Base-by-base conservation (phyloP, 2,329 filamentous ascomycete species). In the Colletotrichum gigasporum region DNA sequence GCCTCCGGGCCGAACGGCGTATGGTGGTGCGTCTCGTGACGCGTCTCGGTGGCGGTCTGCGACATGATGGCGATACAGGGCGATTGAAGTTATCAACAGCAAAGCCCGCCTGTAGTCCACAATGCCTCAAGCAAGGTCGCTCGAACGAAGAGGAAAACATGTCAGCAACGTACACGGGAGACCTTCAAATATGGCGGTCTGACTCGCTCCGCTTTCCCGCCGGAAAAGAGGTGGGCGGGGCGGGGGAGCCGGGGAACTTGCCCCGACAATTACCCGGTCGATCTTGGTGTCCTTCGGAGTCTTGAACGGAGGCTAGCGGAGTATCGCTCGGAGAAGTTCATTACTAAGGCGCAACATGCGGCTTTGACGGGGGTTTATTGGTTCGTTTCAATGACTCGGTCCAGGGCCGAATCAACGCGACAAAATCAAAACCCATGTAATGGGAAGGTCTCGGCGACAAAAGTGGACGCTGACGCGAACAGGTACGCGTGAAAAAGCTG, bases 41-140 rank as follows among this genome's bases (percentile, higher is more conserved):
- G 47, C 14, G 54, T 66, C 50, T 66, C 56, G 26, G 63, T 67
- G 5, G 58, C 63, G 5, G 66, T 67, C 30, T 64, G 54, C 16
- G 66, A 67, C 66, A 67, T 67, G 39, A 16, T 35, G 47, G 30
- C 51, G 39, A 18, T 50, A n/a, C n/a, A n/a, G n/a, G n/a, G n/a
- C n/a, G n/a, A 4, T 14, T 26, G 30, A 11, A 26, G 9, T 5
- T 14, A 9, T 16, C 16, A 16, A 5, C 11, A 24, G 16, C 22
- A 16, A 7, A 24, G 5, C 16, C n/a, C 2, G n/a, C 16, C 42
- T n/a, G n/a, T n/a, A n/a, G n/a, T n/a, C n/a, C n/a, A n/a, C n/a
- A n/a, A n/a, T n/a, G n/a, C n/a, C n/a, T n/a, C n/a, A n/a, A n/a
- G n/a, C n/a, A n/a, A n/a, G n/a, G n/a, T n/a, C n/a, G n/a, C n/a